These are phyloP conservation scores for Monilinia fructicola DNA, from an alignment of 2,329 filamentous ascomycete species.

Conservation along the genomic window DNA sequence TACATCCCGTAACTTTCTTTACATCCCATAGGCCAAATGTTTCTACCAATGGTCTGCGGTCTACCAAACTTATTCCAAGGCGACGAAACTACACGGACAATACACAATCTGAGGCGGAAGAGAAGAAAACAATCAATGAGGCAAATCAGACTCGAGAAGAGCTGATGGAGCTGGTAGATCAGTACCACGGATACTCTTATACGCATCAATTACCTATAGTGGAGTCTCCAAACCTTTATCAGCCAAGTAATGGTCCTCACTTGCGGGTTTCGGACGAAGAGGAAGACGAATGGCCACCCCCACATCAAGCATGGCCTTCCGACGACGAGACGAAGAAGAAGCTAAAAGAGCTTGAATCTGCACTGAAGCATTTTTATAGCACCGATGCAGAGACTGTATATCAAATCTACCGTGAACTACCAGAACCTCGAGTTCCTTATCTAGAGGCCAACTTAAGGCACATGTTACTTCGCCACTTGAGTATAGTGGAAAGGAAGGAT, in stretches of 20 bases:
- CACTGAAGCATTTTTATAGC: slow-evolving; percentile 28
- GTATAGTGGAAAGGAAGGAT: slow-evolving; percentile 39
- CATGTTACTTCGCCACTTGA: slow-evolving; percentile 38
- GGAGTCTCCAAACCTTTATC: slow-evolving; percentile 54
- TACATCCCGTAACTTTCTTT: slow-evolving; percentile 28
- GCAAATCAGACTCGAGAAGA: slow-evolving; percentile 44
- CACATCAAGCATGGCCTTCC: slow-evolving; percentile 37
- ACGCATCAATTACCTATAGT: slow-evolving; percentile 55
- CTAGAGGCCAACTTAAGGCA: slow-evolving; percentile 36
- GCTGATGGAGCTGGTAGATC: slow-evolving; percentile 54
- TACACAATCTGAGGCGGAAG: slow-evolving; percentile 14
- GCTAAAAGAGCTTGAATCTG: slow-evolving; percentile 32
- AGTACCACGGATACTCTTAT: slow-evolving; percentile 49
- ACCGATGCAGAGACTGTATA: slow-evolving; percentile 39
- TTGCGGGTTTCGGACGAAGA: slow-evolving; percentile 51
- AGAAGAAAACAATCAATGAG: slow-evolving; percentile 12
- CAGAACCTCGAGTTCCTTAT: slow-evolving; percentile 39
- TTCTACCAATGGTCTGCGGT: slow-evolving; percentile 18
- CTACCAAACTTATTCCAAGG: slow-evolving; percentile 22
- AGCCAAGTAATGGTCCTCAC: slow-evolving; percentile 50
- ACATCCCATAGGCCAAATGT: slow-evolving; percentile 29
- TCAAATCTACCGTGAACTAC: slow-evolving; percentile 41
- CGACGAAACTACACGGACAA: slow-evolving; percentile 28
- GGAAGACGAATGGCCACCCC: slow-evolving; percentile 46
- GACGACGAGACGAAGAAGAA: slow-evolving; percentile 34